Evolutionary conservation across 1,139 yeast species (phyloP), one percentile per base, ranked within the genome.

Genomic region (Candida neerlandica): DNA sequence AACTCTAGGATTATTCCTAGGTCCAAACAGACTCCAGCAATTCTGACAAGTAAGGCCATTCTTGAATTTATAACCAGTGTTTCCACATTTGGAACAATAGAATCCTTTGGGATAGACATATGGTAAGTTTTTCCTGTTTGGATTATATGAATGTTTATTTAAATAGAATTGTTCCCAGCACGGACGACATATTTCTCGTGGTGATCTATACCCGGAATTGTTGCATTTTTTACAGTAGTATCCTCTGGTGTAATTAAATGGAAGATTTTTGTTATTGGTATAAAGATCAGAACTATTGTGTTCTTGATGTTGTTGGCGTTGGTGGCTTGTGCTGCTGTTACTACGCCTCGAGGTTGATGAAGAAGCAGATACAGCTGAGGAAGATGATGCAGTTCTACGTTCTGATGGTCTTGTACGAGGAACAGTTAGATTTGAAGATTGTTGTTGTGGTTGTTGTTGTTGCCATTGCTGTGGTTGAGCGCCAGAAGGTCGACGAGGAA

Each of bases 11-110:
- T 39, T 34, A 57, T 72, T 71, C 41, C 75, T 61, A 2, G 80
- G 82, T 2, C 84, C 85, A 64, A 86, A 90, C 49, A 66, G 58
- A 29, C 76, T 80, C 84, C 90, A 89, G 65, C 97, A 90, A 50
- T 78, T 79, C 60, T 82, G 80, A 63, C 97, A 90, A 3, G 84
- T 70, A 43, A 72, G 71, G 1, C 91, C 90, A 58, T 83, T 85
- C 59, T 82, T 85, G 41, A 54, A 43, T 66, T 87, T 87, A 58
- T 72, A 70, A 0, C 96, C 96, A 0, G 95, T 86, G 61, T 90
- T 90, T 50, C 78, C 70, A 69, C 97, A 90, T 59, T 85, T 86
- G 6, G 71, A 68, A 61, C 97, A 90, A 55, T 73, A 70, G 62
- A 73, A 85, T 2, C 82, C 75, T 2, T 58, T 66, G 0, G 96